Percentiles rank a stretch among this genome's conserved stretches.
These are phyloP conservation scores for Alisma plantagoaquatica DNA, from an alignment of 106 monocot genomes.

Conservation along the genomic window DNA sequence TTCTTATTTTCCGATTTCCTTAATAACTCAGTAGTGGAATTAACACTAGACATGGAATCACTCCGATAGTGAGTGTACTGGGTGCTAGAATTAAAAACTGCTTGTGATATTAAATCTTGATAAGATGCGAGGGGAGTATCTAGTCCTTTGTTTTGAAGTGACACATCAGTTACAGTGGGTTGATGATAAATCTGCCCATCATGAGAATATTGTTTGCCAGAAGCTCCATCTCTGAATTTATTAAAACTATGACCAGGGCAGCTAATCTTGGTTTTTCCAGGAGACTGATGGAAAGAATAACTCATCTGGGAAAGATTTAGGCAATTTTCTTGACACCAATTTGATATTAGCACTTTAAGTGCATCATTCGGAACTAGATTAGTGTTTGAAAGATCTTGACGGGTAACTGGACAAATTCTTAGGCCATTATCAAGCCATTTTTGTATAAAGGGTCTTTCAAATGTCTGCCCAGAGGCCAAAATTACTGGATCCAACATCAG, in stretches of 20 bases:
- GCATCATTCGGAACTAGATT: conserved; percentile 72
- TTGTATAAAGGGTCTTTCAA: conserved; percentile 67
- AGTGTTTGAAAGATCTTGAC: conserved; percentile 43
- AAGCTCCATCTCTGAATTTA: no score
- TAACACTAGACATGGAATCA: conserved; percentile 59
- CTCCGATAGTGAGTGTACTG: conserved; percentile 45
- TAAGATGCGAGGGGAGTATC: conserved; percentile 6
- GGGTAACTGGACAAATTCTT: conserved; percentile 66
- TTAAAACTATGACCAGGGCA: no score
- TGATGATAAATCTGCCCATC: no score
- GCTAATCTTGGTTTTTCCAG: no score
- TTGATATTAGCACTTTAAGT: conserved; percentile 63
- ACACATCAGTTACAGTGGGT: no score
- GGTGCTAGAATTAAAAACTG: conserved; percentile 3
- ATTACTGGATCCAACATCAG: conserved; percentile 88
- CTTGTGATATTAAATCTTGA: conserved; percentile 8
- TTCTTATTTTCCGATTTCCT: conserved; percentile 38
- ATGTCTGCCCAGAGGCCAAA: conserved; percentile 82
- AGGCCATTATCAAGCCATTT: conserved; percentile 81
- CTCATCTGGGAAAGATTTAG: conserved; percentile 11
- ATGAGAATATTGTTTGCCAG: no score
- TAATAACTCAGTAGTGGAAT: conserved; percentile 43
- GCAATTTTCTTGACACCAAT: conserved; percentile 65
- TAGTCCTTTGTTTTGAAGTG: conserved; percentile 16
- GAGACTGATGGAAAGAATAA: no score